Base-by-base conservation (phyloP, 75 land plant species). In the Ceratopteris richardii region DNA sequence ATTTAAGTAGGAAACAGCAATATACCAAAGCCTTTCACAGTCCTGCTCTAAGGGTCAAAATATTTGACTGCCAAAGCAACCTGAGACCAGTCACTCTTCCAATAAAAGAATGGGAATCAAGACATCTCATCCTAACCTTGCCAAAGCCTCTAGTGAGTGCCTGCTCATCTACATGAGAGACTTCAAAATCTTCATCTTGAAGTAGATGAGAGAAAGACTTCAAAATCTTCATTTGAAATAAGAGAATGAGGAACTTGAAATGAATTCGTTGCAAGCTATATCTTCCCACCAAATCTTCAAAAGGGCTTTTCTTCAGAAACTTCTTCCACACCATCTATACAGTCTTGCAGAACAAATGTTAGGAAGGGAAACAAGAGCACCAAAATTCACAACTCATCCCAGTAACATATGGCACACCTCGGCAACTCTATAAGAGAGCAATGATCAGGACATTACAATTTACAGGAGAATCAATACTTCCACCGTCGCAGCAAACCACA, bases 251-350 rank as follows among this genome's bases (percentile, higher is more conserved):
- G 50, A 52, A 26, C 54, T 52, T 52, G 54, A 22, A 52, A 52
- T 46, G 13, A 46, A 46, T 6, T 21, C 50, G 50, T 17, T n/a
- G 29, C 29, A 52, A 19, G 18, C 28, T 12, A 19, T 24, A 22
- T 52, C 54, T 52, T 52, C 54, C 54, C 54, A 52, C 54, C 54
- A 52, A 19, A 23, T 52, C 54, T 52, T 52, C 54, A 52, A 22
- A 52, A 52, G 27, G 29, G 3, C 54, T n/a, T n/a, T 52, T 52
- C 54, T 52, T 52, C 28, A 52, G 54, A 52, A 52, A 52, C 29
- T 52, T 52, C 54, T 52, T 52, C 28, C 54, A 52, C 54, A 26
- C 29, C 54, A 52, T 52, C 54, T 52, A 52, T 52, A 52, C 54
- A 52, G 14, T 2, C 54, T 52, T 52, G 28, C 22, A 52, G 54